These are phyloP conservation scores for Exophiala phaeomuriformis DNA, from an alignment of 2,329 filamentous ascomycete species.

Conservation along the genomic window DNA sequence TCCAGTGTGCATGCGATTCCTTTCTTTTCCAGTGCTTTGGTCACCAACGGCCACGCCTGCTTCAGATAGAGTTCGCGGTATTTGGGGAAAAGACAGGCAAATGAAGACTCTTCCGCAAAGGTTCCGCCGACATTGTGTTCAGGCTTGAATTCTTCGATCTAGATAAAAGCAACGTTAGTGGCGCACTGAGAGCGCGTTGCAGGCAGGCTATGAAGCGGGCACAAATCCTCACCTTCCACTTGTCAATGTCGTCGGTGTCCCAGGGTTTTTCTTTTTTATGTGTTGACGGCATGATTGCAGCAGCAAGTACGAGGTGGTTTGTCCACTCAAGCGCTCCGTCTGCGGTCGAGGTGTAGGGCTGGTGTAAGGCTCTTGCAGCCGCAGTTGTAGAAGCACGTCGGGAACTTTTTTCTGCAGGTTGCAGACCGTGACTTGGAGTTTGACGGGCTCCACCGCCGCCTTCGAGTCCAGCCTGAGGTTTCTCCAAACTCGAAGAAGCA, in stretches of 20 bases:
- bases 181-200: not conserved
- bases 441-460: too few relatives aligned
- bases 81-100: constrained; percentile 78
- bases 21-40: constrained; percentile 73
- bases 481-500: not conserved
- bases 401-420: too few relatives aligned
- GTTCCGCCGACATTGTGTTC: constrained; percentile 78
- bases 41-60: constrained; percentile 88
- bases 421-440: too few relatives aligned
- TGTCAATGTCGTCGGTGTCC: constrained; percentile 96
- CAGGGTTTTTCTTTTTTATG: constrained; percentile 86
- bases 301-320: not conserved
- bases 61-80: constrained; percentile 92
- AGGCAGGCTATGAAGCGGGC: not conserved
- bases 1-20: constrained; percentile 90
- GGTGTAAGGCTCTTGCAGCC: too few relatives aligned
- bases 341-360: too few relatives aligned
- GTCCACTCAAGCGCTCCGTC: too few relatives aligned
- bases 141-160: constrained; percentile 75
- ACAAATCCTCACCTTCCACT: constrained; percentile 65
- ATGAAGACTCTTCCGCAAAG: constrained; percentile 89
- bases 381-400: too few relatives aligned
- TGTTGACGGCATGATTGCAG: constrained; percentile 66
- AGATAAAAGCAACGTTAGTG: constrained; percentile 6
- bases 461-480: too few relatives aligned